Evolutionary conservation across 768 basidiomycete genomes (phyloP), one percentile per base, ranked within the genome.

Genomic region (Boletus subparvulus): DNA sequence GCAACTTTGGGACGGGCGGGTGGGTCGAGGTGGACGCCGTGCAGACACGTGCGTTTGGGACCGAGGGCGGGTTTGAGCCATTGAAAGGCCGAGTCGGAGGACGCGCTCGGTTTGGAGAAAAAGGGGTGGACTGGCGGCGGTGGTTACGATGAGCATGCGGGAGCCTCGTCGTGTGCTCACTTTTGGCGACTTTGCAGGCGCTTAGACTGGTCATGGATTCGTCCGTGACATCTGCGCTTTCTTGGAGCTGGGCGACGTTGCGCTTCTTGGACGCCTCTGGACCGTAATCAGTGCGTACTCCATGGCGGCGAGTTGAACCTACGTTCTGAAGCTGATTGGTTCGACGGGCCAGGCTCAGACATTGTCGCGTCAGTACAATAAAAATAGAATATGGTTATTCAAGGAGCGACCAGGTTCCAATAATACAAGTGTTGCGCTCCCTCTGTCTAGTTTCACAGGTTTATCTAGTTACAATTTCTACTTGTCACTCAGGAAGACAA

Each of bases 401-500:
- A 19, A 24, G 28, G 44, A 42, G 35, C 51, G 52, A 54, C 51
- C 28, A 28, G 2, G 39, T 55, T 16, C 50, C 11, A 50, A 47
- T 53, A 52, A 35, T 68, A 66, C 67, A 66, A 54, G 48, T 30
- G 48, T 12, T 14, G 30, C 50, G 21, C 32, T 41, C 59, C 32
- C 24, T 32, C 46, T 33, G 50, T 59, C 58, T 69, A 40, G 44
- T n/a, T 47, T 49, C 49, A 26, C 11, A 2, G 13, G 3, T 55
- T 49, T 48, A 49, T 55, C 58, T 32, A 56, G 46, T 67, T 13
- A 69, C 39, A 30, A 30, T 30, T 49, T 58, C 0, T 60, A 76
- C 72, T 93, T 95, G 74, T 90, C 86, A 60, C 91, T 94, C 66
- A 98, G 76, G 66, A 88, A 94, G 13, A 88, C 89, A 64, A 98